phyloP scores from a whole-genome alignment of 2,329 filamentous ascomycete species.

The Cylindrodendrum hubeiense region DNA sequence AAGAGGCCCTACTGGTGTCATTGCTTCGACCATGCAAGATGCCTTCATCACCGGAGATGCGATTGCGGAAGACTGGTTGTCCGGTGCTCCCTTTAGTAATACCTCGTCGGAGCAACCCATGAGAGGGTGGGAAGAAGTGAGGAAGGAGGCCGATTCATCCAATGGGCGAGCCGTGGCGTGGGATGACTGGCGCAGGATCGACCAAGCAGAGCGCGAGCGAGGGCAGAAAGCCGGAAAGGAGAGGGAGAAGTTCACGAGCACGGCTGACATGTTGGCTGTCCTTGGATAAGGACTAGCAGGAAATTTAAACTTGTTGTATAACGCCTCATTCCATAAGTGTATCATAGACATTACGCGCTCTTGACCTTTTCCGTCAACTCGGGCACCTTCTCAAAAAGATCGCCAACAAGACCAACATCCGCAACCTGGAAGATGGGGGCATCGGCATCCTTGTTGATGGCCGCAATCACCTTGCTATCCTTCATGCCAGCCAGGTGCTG shows the following conservation, averaged over 20 bases:
- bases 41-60: constrained; percentile 91
- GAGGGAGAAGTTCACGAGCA: constrained; percentile 76
- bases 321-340: constrained; percentile 33
- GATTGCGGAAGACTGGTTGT: constrained; percentile 81
- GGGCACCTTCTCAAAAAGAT: constrained; percentile 95
- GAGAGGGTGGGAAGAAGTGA: constrained; percentile 83
- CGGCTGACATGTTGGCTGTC: constrained; percentile 69
- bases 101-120: constrained; percentile 6
- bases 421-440: constrained; percentile 99
- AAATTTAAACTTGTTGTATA: constrained; percentile 43
- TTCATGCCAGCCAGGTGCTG: constrained; percentile 99
- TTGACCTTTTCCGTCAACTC: constrained; percentile 97
- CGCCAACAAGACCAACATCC: constrained; percentile 94
- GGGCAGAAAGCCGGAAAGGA: constrained; percentile 79
- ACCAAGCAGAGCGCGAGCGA: constrained; percentile 77
- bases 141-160: constrained; percentile 64
- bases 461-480: constrained; percentile 99
- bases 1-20: constrained; percentile 92
- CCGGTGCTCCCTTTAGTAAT: constrained; percentile 56
- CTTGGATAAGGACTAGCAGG: constrained; percentile 50
- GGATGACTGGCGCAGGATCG: constrained; percentile 88
- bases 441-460: constrained; percentile 97
- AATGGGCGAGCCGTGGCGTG: constrained; percentile 78
- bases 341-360: constrained; percentile 54
- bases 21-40: constrained; percentile 95